These are phyloP conservation scores for Eucalyptus decipiens DNA, from an alignment of 345 rosid genomes.

Conservation along the genomic window DNA sequence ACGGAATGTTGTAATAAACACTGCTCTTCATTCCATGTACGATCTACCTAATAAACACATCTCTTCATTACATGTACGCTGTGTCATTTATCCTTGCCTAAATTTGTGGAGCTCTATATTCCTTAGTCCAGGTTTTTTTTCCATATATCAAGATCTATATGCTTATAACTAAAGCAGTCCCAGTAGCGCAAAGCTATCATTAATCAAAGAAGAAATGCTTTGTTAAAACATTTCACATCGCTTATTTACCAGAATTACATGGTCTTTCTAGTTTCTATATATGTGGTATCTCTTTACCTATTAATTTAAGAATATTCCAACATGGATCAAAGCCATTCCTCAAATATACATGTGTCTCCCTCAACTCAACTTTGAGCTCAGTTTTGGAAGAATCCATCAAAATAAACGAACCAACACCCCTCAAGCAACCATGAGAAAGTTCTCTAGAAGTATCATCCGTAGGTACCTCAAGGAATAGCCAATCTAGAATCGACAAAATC, in stretches of 20 bases:
- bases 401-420: not conserved
- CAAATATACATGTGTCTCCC: not conserved
- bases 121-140: not conserved
- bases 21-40: not conserved
- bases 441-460: not conserved
- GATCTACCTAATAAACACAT: not conserved
- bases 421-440: not conserved
- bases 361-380: not conserved
- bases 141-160: not conserved
- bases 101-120: not conserved
- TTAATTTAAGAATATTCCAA: not conserved
- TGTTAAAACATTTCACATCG: not conserved
- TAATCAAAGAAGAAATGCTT: not conserved
- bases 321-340: not conserved
- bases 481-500: not conserved
- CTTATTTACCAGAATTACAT: not conserved
- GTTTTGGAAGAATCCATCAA: not conserved
- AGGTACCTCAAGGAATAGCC: not conserved
- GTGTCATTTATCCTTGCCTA: not conserved
- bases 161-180: not conserved
- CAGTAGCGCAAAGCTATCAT: not conserved
- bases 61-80: not conserved
- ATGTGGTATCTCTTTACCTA: not conserved
- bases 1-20: not conserved
- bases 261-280: not conserved